Evolutionary conservation across 1,139 yeast species (phyloP), one percentile per base, ranked within the genome.

Genomic region (Magnusiomyces ingens): DNA sequence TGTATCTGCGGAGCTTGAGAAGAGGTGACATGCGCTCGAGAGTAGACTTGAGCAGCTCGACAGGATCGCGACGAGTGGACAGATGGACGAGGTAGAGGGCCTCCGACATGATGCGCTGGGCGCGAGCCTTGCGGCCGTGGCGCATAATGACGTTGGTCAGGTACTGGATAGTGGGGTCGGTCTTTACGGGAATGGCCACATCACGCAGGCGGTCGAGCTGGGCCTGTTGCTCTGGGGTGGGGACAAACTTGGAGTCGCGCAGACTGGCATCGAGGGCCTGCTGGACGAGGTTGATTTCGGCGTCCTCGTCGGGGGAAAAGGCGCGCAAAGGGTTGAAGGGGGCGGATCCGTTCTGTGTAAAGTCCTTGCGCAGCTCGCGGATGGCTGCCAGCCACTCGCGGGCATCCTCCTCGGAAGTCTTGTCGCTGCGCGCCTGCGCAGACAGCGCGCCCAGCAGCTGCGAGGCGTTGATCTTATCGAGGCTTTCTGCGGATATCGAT

Each of bases 131-230:
- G 69, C 84, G 83, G 50, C 99, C 99, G 65, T 88, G 84, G 66
- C 89, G 82, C 99, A 94, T 94, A 57, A 93, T 82, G 72, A 90
- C 78, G 67, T 91, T 89, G 54, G 88, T 83, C 63, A 93, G 79
- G 61, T 86, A 86, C 52, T 84, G 82, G 52, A 93, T 77, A 36
- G 84, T 79, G 15, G 87, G 85, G 61, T 91, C 95, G 38, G 74
- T 71, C 61, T 77, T 74, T 26, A 75, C 67, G 17, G 96, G 96
- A 38, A 88, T 72, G 19, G 81, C 78, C 56, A 75, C 72, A 45
- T 71, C 75, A 54, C 77, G 73, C 55, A 84, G 72, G 12, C 65
- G 69, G 54, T 75, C 79, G 48, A 76, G 75, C 66, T 85, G 80
- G 11, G 70, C 75, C 35, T 77, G 57, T 70, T 89, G 96, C 60